These are phyloP conservation scores for Porphyrellus cyaneotinctus DNA, from an alignment of 768 basidiomycete genomes.

Conservation along the genomic window DNA sequence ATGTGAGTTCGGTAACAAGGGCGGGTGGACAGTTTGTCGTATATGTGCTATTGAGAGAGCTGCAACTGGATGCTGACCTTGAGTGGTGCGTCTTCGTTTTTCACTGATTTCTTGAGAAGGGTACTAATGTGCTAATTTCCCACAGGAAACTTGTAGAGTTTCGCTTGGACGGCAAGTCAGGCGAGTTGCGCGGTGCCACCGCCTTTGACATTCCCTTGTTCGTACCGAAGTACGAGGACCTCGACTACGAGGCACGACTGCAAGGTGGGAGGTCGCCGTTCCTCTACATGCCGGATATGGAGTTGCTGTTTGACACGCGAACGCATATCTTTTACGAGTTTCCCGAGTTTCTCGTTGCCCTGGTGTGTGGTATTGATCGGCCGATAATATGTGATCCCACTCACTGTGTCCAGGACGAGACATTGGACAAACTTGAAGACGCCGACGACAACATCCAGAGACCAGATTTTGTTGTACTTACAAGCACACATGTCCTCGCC, in stretches of 20 bases:
- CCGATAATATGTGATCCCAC: too few relatives aligned
- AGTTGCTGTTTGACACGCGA: not conserved
- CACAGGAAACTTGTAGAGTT: not conserved
- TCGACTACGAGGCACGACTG: not conserved
- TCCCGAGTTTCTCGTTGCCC: not conserved
- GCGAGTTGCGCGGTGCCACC: not conserved
- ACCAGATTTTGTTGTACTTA: not conserved
- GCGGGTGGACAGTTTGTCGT: not conserved
- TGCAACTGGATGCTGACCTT: too few relatives aligned
- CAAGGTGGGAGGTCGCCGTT: not conserved
- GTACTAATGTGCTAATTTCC: not conserved
- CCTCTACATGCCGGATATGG: not conserved
- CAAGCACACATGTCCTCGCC: not conserved
- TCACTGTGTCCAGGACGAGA: not conserved
- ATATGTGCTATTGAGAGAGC: not conserved
- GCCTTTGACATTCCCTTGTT: not conserved
- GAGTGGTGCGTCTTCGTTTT: not conserved
- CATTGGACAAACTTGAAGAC: not conserved
- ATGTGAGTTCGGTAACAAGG: not conserved
- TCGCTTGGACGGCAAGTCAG: not conserved
- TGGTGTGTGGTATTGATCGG: not conserved
- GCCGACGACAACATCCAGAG: not conserved
- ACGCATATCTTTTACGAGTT: not conserved
- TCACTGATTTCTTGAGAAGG: not conserved
- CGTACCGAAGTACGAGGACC: too few relatives aligned